Evolutionary conservation across 2,329 filamentous ascomycete genomes (phyloP).

Genomic region (Emmonsiellopsis sp.): DNA sequence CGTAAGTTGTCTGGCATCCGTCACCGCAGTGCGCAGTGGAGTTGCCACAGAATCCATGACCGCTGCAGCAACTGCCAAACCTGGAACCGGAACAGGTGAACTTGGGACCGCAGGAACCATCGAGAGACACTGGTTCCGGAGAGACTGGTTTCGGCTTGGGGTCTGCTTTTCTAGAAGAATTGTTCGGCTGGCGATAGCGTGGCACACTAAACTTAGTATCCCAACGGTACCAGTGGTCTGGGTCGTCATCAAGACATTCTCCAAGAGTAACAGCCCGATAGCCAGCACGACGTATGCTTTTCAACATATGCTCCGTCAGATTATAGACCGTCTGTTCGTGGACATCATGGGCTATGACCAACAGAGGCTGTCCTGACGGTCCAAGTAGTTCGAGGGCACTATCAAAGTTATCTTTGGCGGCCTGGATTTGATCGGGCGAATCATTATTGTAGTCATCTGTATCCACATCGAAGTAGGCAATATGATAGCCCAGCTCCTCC

Average conservation of each 20-base stretch:
- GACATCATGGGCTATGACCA: constrained; percentile 35
- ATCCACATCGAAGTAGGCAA: constrained; percentile 40
- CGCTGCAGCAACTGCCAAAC: constrained; percentile 27
- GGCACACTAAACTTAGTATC: not conserved
- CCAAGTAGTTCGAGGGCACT: constrained; percentile 20
- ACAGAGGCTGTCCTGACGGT: constrained; percentile 24
- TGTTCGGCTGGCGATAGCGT: not conserved
- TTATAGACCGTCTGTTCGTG: constrained; percentile 36
- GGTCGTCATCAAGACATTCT: constrained; percentile 33
- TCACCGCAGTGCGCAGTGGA: constrained; percentile 21
- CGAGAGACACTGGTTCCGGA: constrained; percentile 16
- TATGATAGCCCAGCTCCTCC: constrained; percentile 40
- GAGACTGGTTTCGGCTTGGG: constrained; percentile 14
- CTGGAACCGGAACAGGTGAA: constrained; percentile 26
- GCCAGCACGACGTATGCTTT: constrained; percentile 20
- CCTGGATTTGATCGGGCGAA: constrained; percentile 27
- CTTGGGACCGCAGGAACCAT: constrained; percentile 28
- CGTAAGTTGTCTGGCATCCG: constrained; percentile 23
- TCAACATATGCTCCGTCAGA: constrained; percentile 33
- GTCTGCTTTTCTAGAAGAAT: not conserved
- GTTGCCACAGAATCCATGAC: constrained; percentile 23
- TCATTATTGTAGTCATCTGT: constrained; percentile 39
- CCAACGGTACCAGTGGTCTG: constrained; percentile 32
- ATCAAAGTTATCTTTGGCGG: constrained; percentile 33
- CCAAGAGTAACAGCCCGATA: constrained; percentile 35